These are phyloP conservation scores for Acidomyces sp. DNA, from an alignment of 495 filamentous ascomycete genomes.

Conservation along the genomic window DNA sequence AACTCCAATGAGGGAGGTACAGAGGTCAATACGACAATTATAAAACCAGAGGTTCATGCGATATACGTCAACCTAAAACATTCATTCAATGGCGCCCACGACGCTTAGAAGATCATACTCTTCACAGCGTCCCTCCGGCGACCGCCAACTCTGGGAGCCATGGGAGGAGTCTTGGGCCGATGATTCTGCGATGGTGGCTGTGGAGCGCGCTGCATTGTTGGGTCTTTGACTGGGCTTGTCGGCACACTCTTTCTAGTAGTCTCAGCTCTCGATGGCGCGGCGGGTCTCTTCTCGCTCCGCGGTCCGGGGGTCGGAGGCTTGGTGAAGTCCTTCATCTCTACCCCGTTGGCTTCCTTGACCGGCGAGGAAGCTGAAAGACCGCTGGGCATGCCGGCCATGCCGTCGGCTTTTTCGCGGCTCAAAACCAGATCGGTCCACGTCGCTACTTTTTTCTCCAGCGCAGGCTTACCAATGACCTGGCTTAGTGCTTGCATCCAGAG, in stretches of 20 bases:
- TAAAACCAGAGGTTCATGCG: neutral
- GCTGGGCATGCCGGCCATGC: neutral
- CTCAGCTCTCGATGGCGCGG: neutral
- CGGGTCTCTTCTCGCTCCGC: neutral
- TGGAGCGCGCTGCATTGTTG: constrained; percentile 1
- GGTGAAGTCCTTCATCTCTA: constrained; percentile 8
- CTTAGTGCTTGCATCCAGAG: constrained; percentile 88
- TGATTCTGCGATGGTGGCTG: constrained; percentile 1
- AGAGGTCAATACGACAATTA: neutral
- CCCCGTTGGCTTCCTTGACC: neutral
- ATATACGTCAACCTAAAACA: neutral
- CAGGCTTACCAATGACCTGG: constrained; percentile 66
- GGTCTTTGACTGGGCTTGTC: constrained; percentile 12
- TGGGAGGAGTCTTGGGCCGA: constrained; percentile 14
- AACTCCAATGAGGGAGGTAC: too few relatives aligned
- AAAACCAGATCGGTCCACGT: constrained; percentile 80
- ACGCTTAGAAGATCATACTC: constrained; percentile 24
- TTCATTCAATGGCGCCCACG: neutral
- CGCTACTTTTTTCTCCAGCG: constrained; percentile 19
- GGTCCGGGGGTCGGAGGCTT: neutral
- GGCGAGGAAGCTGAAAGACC: constrained; percentile 4
- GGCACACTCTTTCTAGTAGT: constrained; percentile 13
- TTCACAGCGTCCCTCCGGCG: constrained; percentile 18
- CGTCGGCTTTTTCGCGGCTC: constrained; percentile 14
- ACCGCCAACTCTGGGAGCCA: constrained; percentile 3